Percentiles rank a stretch among this genome's conserved stretches.
Evolutionary conservation across 768 basidiomycete species (phyloP).

Genomic region (Podaxis sp.): DNA sequence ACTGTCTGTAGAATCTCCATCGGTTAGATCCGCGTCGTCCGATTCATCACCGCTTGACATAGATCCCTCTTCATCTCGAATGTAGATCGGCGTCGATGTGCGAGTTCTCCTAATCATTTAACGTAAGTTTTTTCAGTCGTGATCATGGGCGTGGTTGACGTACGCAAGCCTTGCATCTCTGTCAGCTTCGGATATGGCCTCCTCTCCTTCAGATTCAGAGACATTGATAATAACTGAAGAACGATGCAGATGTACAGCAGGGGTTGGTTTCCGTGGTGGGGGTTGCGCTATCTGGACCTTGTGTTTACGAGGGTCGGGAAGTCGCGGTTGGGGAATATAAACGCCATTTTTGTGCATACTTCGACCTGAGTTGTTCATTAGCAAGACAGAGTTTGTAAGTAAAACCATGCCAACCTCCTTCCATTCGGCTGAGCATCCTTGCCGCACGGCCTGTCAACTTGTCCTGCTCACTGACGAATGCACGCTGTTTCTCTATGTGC

Average conservation of each 20-base stretch:
- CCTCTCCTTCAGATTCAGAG: conserved; percentile 70
- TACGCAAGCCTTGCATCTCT: conserved; percentile 74
- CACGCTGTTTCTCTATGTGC: conserved; percentile 50
- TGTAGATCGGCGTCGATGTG: conserved; percentile 38
- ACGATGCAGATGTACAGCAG: conserved; percentile 15
- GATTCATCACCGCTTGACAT: conserved; percentile 77
- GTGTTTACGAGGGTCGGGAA: conserved; percentile 17
- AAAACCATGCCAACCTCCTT: conserved; percentile 11
- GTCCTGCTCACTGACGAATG: conserved; percentile 75
- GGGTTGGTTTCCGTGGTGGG: conserved; percentile 26
- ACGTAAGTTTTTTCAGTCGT: background rate
- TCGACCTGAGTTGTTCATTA: conserved; percentile 18
- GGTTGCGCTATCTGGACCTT: conserved; percentile 25
- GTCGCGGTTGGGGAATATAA: conserved; percentile 38
- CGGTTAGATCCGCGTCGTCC: conserved; percentile 69
- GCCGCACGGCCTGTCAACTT: conserved; percentile 58
- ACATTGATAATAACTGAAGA: conserved; percentile 26
- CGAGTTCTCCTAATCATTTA: conserved; percentile 46
- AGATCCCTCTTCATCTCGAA: conserved; percentile 41
- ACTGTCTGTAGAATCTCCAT: conserved; percentile 46
- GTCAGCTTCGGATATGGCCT: conserved; percentile 59
- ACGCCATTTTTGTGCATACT: conserved; percentile 45
- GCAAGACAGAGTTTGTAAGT: background rate
- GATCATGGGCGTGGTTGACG: conserved; percentile 22
- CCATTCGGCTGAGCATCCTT: conserved; percentile 43